Conservation (phyloP, 106 monocot genomes). For the Acorus calamus region DNA sequence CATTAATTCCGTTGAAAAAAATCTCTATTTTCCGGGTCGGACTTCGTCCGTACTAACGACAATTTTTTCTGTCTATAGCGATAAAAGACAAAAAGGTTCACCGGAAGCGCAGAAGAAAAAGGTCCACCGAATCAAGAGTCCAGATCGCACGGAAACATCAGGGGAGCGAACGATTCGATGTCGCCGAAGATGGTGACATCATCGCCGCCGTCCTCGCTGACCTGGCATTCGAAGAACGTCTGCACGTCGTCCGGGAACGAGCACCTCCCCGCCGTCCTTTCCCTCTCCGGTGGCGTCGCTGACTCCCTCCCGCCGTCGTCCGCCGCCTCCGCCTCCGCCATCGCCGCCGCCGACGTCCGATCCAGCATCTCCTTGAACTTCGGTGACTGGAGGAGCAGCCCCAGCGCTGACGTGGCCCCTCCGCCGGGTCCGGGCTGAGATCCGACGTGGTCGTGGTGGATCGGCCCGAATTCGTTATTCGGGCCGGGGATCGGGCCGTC, state of each 20-base stretch:
- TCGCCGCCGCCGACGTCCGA: constrained; percentile 7
- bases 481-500: not conserved
- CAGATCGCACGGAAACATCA: constrained; percentile 44
- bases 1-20: no score
- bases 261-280: constrained; percentile 12
- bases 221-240: constrained; percentile 46
- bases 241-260: constrained; percentile 62
- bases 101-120: no score
- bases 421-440: not conserved
- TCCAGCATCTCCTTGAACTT: constrained; percentile 46
- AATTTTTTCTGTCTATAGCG: no score
- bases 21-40: no score
- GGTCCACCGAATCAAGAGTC: constrained; percentile 13
- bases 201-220: constrained; percentile 9
- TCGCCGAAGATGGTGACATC: constrained; percentile 55
- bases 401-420: constrained; percentile 11
- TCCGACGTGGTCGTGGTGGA: not conserved
- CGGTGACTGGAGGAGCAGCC: constrained; percentile 26
- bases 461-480: not conserved
- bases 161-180: constrained; percentile 26
- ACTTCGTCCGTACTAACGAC: no score
- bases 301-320: not conserved
- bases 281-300: constrained; percentile 9
- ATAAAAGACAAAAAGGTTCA: no score
- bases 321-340: no score